Percentiles rank a stretch among this genome's conserved stretches.
phyloP scores from a whole-genome alignment of 805 yeast genomes.

The Wickerhamiella lipophila region DNA sequence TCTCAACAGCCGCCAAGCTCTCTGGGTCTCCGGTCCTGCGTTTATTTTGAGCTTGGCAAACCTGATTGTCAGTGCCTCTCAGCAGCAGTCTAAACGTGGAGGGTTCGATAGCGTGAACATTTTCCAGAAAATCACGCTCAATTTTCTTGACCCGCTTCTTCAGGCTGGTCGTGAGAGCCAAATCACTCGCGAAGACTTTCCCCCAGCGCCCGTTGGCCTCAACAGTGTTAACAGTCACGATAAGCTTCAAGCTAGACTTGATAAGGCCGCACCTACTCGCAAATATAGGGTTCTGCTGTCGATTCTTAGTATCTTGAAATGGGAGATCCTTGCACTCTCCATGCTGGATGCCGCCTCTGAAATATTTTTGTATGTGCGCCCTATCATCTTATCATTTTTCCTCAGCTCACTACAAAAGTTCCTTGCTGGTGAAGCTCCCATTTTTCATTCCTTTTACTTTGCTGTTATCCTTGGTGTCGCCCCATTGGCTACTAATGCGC shows the following conservation, averaged over 20 bases:
- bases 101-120: conserved; percentile 18
- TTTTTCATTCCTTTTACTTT: conserved; percentile 18
- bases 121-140: conserved; percentile 18
- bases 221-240: conserved; percentile 15
- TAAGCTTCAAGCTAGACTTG: conserved; percentile 13
- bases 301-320: conserved; percentile 6
- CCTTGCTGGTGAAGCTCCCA: conserved; percentile 12
- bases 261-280: not conserved
- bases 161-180: conserved; percentile 11
- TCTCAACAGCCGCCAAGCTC: conserved; percentile 4
- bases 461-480: conserved; percentile 18
- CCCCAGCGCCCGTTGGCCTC: conserved; percentile 19
- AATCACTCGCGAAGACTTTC: conserved; percentile 19
- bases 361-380: conserved; percentile 14
- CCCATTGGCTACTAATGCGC: conserved; percentile 16
- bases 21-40: not conserved
- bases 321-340: conserved; percentile 11
- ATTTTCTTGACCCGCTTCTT: conserved; percentile 16
- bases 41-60: conserved; percentile 9
- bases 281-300: conserved; percentile 17
- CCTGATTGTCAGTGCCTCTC: conserved; percentile 14
- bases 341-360: conserved; percentile 13
- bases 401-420: conserved; percentile 16
- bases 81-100: conserved; percentile 4
- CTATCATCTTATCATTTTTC: conserved; percentile 18